phyloP scores from a whole-genome alignment of 305 asterid genomes.

The Solanum hybrid region DNA sequence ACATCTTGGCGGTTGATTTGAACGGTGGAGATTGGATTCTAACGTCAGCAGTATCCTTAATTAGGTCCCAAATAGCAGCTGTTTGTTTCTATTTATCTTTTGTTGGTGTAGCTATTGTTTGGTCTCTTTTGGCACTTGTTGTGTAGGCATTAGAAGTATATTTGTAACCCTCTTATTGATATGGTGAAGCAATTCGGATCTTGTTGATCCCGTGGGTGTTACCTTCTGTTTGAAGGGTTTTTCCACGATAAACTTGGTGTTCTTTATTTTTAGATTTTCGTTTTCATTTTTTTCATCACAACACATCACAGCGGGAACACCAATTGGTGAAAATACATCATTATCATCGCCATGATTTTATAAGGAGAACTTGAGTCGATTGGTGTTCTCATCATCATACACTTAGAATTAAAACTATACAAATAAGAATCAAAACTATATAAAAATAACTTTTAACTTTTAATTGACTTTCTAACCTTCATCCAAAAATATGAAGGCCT shows the following conservation, averaged over 20 bases:
- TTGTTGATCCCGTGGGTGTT: neutral
- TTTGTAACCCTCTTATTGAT: neutral
- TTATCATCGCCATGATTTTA: neutral
- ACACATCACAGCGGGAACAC: neutral
- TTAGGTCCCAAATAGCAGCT: neutral
- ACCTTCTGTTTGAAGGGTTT: neutral
- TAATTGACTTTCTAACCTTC: neutral
- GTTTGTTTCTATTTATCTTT: neutral
- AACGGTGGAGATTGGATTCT: neutral
- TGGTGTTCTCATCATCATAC: neutral
- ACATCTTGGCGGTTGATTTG: neutral
- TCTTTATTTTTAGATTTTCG: neutral
- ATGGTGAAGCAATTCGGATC: neutral
- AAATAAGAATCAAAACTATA: neutral
- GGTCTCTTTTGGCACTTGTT: neutral
- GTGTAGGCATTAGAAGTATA: neutral
- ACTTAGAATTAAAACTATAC: neutral
- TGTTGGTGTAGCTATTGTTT: neutral
- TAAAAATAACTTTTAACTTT: no score
- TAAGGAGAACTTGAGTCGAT: neutral
- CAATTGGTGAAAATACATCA: neutral
- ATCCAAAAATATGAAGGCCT: neutral
- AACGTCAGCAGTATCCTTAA: neutral
- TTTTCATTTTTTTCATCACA: neutral
- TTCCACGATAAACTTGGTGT: neutral